A percentile compares a stretch with the other conserved stretches of the same genome.
phyloP scores from a whole-genome alignment of 768 basidiomycete species.

The Suillus subaureus region DNA sequence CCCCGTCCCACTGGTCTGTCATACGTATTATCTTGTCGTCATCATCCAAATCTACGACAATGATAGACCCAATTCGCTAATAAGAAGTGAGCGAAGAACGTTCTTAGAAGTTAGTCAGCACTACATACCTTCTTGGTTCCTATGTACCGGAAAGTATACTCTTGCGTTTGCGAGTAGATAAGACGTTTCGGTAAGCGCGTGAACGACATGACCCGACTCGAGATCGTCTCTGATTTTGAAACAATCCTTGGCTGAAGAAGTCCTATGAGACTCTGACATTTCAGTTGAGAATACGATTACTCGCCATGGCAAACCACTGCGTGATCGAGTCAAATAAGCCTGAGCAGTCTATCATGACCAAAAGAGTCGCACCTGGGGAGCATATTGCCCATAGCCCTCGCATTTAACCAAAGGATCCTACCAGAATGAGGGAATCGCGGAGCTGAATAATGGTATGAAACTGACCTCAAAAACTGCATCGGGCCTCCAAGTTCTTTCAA shows the following conservation, averaged over 20 bases:
- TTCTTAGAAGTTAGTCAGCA: not conserved
- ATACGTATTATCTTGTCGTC: conserved; percentile 60
- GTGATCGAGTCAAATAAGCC: conserved; percentile 2
- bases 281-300: conserved; percentile 15
- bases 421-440: not conserved
- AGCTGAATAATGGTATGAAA: not conserved
- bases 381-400: conserved; percentile 52
- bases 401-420: conserved; percentile 55
- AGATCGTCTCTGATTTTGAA: conserved; percentile 50
- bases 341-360: not conserved
- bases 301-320: conserved; percentile 58
- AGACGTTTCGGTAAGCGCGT: conserved; percentile 60
- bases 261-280: conserved; percentile 5
- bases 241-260: conserved; percentile 53
- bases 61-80: conserved; percentile 60
- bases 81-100: not conserved
- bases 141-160: conserved; percentile 57
- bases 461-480: conserved; percentile 58
- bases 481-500: conserved; percentile 52
- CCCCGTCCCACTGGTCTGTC: conserved; percentile 63
- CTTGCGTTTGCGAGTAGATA: conserved; percentile 59
- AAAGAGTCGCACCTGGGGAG: conserved; percentile 49
- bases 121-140: conserved; percentile 51
- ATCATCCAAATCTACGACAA: conserved; percentile 66
- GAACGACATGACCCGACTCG: conserved; percentile 59